phyloP scores from a whole-genome alignment of 352 stramenopile genomes.

The Stephanocyclus meneghinianus region DNA sequence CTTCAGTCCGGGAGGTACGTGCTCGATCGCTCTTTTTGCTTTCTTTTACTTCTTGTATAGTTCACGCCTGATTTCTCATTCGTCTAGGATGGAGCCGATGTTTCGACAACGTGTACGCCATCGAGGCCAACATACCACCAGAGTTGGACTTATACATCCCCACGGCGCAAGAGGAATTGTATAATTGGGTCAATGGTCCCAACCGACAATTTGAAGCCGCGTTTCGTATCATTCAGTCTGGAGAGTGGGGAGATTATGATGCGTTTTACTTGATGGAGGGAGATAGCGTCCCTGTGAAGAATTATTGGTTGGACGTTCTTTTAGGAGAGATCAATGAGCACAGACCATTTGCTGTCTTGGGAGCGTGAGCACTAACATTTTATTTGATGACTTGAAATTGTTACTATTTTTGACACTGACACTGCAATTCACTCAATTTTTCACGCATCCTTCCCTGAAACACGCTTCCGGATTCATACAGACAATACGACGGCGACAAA shows the following conservation, averaged over 20 bases:
- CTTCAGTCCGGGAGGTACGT: constrained; percentile 34
- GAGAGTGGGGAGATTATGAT: constrained; percentile 60
- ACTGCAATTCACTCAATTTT: not conserved
- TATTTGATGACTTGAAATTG: not conserved
- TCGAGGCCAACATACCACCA: constrained; percentile 57
- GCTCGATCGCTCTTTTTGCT: not conserved
- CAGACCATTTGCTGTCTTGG: constrained; percentile 62
- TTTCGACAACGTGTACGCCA: constrained; percentile 43
- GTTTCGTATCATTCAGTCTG: constrained; percentile 57
- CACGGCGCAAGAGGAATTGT: constrained; percentile 46
- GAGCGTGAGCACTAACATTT: constrained; percentile 26
- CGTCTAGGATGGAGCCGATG: constrained; percentile 26
- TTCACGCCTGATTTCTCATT: constrained; percentile 12
- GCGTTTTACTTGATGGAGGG: constrained; percentile 71
- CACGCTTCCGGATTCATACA: not conserved
- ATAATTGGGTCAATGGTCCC: constrained; percentile 70
- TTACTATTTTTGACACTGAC: not conserved
- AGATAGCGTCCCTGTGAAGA: constrained; percentile 60
- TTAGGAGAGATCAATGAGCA: constrained; percentile 51
- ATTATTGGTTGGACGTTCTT: constrained; percentile 67
- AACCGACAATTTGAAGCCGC: constrained; percentile 64
- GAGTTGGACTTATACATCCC: constrained; percentile 58
- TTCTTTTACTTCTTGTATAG: not conserved
- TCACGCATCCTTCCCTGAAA: not conserved
- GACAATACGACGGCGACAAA: constrained; percentile 64